Base-by-base conservation (phyloP, 1,284 basidiomycete species). In the Cryptococcus amylolentus region DNA sequence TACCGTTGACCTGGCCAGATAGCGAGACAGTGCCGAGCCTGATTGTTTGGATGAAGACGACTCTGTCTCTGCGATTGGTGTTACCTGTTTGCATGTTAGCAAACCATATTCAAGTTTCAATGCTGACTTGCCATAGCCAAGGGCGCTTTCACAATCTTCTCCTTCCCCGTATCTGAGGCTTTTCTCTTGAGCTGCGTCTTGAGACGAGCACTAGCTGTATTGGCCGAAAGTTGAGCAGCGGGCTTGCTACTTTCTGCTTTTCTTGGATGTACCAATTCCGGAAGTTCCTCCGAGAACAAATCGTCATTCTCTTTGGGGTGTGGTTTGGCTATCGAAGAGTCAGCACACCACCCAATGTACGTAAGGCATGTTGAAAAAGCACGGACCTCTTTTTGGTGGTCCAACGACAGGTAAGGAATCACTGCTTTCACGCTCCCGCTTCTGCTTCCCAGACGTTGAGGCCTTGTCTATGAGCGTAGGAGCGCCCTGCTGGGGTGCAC, bases 1-100 rank as follows among this genome's bases (percentile, higher is more conserved):
- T 10, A 54, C 42, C 4, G 52, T 12, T 8, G 56, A 58, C n/a
- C 50, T 54, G 6, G 56, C 47, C 14, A 58, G 52, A 38, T 58
- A 58, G 6, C 52, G 52, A 26, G 56, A 54, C 2, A 54, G 48
- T 10, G 56, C 52, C 13, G 56, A 54, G 42, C 45, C 16, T 10
- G 31, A 27, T 31, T 42, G 18, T 43, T 39, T 20, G 31, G 31
- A 35, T 35, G 31, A 35, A 35, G 31, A 35, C 31, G 31, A 10
- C 31, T 35, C 31, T 10, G 31, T 35, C 31, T 35, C 7, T 10
- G 31, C 10, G 31, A 10, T 35, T 2, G 31, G 7, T 8, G 6
- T 35, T 2, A 8, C 7, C 31, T 35, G 31, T 35, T 10, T 35
- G 31, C 31, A 3, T 35, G 10, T 35, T 10, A 35, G 31, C 31